Percentiles rank a stretch among this genome's conserved stretches.
Conservation (phyloP, 164 flowering plant species). For the Dillenia turbinata region DNA sequence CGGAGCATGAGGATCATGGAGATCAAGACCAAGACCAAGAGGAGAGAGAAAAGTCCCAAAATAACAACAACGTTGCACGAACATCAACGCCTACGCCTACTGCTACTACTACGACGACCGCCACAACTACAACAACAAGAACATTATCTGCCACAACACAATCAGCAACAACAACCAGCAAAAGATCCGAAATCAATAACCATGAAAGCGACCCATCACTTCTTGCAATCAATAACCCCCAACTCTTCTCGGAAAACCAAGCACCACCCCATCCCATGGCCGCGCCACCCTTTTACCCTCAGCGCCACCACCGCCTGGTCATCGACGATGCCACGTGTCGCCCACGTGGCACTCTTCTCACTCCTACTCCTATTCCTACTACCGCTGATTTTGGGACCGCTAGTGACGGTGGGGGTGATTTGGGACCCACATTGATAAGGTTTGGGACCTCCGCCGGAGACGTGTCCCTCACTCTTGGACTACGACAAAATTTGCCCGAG, state of each 20-base stretch:
- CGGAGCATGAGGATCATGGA: no score
- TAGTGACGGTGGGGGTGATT: conserved; percentile 10
- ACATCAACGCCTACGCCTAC: conserved; percentile 37
- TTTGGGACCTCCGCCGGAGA: conserved; percentile 64
- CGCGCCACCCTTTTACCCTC: conserved; percentile 10
- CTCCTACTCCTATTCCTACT: background rate
- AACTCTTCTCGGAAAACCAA: conserved; percentile 42
- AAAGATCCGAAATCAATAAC: conserved; percentile 37
- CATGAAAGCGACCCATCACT: conserved; percentile 62
- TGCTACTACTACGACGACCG: conserved; percentile 5
- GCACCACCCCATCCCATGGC: conserved; percentile 11
- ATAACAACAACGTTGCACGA: conserved; percentile 30
- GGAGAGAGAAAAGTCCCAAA: conserved; percentile 23
- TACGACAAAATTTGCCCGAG: conserved; percentile 72
- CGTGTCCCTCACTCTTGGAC: conserved; percentile 81
- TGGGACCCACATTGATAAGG: conserved; percentile 38
- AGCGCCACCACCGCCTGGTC: conserved; percentile 6
- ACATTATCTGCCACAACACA: conserved; percentile 21
- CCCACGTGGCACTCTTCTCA: conserved; percentile 12
- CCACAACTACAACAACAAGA: conserved; percentile 2
- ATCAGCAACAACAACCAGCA: conserved; percentile 23
- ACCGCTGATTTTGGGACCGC: conserved; percentile 25
- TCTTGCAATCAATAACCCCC: conserved; percentile 43
- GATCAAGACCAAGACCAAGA: background rate
- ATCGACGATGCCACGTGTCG: conserved; percentile 23